These are phyloP conservation scores for Jamesozyma gamospora DNA, from an alignment of 805 yeast species.

Conservation along the genomic window DNA sequence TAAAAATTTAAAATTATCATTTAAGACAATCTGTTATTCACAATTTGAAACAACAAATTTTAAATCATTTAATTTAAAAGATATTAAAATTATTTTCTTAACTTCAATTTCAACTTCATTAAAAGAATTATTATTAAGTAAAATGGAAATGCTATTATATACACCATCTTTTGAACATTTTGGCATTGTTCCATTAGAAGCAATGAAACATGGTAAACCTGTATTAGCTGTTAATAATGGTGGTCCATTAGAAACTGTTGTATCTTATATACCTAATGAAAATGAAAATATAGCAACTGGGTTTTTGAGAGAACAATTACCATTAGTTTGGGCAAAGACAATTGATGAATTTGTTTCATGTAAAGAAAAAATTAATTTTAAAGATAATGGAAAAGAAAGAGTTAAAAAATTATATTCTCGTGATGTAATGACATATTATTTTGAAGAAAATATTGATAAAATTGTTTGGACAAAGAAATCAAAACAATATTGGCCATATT, in stretches of 20 bases:
- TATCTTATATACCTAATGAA: slow-evolving; percentile 22
- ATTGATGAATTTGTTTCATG: slow-evolving; percentile 25
- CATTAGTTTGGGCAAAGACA: slow-evolving; percentile 45
- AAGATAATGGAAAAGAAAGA: slow-evolving; percentile 25
- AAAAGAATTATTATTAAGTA: slow-evolving; percentile 51
- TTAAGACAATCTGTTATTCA: slow-evolving; percentile 34
- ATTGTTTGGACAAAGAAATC: slow-evolving; percentile 19
- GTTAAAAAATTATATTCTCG: slow-evolving; percentile 29
- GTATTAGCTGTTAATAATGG: slow-evolving; percentile 84
- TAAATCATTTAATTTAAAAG: slow-evolving; percentile 21
- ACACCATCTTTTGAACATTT: slow-evolving; percentile 92
- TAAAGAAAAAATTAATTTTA: slow-evolving; percentile 1
- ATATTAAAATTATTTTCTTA: slow-evolving; percentile 52
- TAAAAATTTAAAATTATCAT: slow-evolving; percentile 35
- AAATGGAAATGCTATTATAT: slow-evolving; percentile 57
- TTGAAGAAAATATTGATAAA: slow-evolving; percentile 30
- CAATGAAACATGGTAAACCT: slow-evolving; percentile 76
- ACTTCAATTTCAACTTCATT: slow-evolving; percentile 67
- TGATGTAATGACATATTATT: slow-evolving; percentile 31
- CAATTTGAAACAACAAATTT: slow-evolving; percentile 15
- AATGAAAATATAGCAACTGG: slow-evolving; percentile 46
- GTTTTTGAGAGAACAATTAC: slow-evolving; percentile 42
- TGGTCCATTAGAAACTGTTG: slow-evolving; percentile 78
- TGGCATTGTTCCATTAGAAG: slow-evolving; percentile 95
- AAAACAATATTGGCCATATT: slow-evolving; percentile 26